Conservation (phyloP, 2,329 filamentous ascomycete genomes). For the Cercospora zeae-maydis region DNA sequence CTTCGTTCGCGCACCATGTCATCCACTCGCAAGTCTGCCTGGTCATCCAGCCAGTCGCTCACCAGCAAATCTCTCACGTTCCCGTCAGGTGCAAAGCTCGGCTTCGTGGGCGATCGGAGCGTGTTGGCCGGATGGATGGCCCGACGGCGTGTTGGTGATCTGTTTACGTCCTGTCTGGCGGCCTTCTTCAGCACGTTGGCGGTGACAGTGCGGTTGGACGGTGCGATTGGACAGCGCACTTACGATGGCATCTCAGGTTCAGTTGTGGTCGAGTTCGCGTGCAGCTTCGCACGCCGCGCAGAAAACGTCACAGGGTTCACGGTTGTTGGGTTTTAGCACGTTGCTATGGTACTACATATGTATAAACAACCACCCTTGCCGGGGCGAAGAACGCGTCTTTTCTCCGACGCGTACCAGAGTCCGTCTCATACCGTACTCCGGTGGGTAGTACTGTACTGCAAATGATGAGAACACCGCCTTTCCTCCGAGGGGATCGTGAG, state of each 20-base stretch:
- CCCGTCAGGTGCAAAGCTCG: slow-evolving; percentile 11
- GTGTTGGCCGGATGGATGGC: slow-evolving; percentile 25
- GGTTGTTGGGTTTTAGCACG: too few species aligned
- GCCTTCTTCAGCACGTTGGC: background rate
- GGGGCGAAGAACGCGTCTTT: background rate
- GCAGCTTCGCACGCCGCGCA: background rate
- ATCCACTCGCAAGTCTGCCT: background rate
- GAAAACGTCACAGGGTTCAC: slow-evolving; percentile 3
- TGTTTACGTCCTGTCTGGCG: background rate
- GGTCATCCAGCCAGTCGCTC: slow-evolving; percentile 9
- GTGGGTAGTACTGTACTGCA: too few species aligned
- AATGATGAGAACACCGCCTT: too few species aligned
- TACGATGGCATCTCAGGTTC: background rate
- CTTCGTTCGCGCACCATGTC: slow-evolving; percentile 29
- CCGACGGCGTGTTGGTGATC: slow-evolving; percentile 9
- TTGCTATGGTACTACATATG: background rate
- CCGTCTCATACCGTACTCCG: too few species aligned
- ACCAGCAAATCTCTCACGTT: background rate
- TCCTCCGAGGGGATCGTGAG: too few species aligned
- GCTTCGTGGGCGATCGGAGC: slow-evolving; percentile 22
- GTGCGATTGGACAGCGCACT: background rate
- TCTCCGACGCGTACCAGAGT: background rate
- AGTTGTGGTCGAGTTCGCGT: background rate
- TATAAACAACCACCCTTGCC: background rate
- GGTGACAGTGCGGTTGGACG: background rate